Conservation (phyloP, 495 filamentous ascomycete genomes). For the Neurospora pannonica region DNA sequence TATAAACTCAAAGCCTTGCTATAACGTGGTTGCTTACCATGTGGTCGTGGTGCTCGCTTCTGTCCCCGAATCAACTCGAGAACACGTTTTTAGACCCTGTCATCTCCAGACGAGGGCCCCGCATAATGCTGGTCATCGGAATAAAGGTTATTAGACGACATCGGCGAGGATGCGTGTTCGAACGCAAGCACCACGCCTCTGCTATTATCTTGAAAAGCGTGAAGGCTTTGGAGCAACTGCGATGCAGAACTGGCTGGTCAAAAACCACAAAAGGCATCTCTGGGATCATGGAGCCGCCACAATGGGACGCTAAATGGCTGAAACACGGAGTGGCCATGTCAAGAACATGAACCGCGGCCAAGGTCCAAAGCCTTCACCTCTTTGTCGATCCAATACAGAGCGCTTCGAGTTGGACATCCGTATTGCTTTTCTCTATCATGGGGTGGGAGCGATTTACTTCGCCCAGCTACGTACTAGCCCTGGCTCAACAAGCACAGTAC, state of each 20-base stretch:
- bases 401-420: background rate
- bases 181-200: background rate
- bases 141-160: background rate
- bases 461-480: background rate
- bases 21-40: background rate
- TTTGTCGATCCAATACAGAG: background rate
- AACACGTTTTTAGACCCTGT: background rate
- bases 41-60: background rate
- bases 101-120: background rate
- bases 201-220: background rate
- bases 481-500: background rate
- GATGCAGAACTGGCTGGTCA: background rate
- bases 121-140: background rate
- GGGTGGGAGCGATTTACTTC: background rate
- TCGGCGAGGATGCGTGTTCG: background rate
- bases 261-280: background rate
- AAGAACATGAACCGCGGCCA: background rate
- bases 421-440: background rate
- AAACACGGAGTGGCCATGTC: background rate
- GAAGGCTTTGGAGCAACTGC: background rate
- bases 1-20: background rate
- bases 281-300: background rate
- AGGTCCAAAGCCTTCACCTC: background rate
- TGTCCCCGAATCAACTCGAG: background rate
- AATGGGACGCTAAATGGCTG: background rate